Evolutionary conservation across 75 land plant genomes (phyloP).

Genomic region (Pinus albicaulis): DNA sequence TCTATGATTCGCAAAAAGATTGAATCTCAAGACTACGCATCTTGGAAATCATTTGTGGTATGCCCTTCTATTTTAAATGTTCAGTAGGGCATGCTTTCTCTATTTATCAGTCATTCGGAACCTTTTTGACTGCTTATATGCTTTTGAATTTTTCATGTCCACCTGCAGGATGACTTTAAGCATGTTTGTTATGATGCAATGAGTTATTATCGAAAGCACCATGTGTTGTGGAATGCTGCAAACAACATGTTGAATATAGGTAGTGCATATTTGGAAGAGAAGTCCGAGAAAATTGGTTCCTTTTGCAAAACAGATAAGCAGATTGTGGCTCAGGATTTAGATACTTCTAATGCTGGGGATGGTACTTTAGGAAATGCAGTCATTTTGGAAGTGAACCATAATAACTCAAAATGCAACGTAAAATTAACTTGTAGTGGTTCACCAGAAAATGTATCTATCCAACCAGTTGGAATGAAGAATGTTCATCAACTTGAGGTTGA

Average conservation of each 20-base stretch:
- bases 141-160: constrained; percentile 1
- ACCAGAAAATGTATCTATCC: neutral
- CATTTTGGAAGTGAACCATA: neutral
- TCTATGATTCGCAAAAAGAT: constrained; percentile 26
- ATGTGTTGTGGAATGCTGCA: constrained; percentile 31
- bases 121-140: neutral
- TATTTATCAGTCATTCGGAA: neutral
- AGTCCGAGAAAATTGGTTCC: neutral
- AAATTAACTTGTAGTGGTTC: neutral
- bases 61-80: neutral
- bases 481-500: neutral
- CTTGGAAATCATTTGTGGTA: constrained; percentile 41
- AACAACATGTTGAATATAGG: constrained; percentile 17
- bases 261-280: constrained; percentile 18
- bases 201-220: constrained; percentile 19
- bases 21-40: constrained; percentile 19
- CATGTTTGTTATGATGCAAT: constrained; percentile 36
- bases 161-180: constrained; percentile 35
- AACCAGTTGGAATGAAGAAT: neutral
- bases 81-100: neutral
- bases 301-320: neutral
- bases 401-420: neutral
- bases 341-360: neutral
- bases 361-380: neutral
- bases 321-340: neutral